Conservation (phyloP, 192 early-diverging fungal genomes). For the Coemansia javaensis region DNA sequence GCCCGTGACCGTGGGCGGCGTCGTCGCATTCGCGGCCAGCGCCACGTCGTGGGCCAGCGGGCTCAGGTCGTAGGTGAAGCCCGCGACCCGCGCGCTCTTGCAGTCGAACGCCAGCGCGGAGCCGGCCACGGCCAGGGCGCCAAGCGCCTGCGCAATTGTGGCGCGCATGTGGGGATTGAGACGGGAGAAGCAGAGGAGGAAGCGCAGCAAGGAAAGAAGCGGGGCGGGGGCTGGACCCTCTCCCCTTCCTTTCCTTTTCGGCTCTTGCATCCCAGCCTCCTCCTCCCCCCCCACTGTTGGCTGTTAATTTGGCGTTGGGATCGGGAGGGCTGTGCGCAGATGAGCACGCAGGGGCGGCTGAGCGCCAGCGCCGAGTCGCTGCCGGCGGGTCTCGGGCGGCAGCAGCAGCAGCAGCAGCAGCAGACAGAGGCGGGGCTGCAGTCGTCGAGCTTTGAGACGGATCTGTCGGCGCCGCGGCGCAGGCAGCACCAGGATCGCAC, state of each 20-base stretch:
- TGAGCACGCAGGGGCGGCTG: no score
- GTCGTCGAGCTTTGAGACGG: slow-evolving; percentile 37
- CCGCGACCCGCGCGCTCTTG: slow-evolving; percentile 34
- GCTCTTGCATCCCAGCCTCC: no score
- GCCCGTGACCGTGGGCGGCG: slow-evolving; percentile 39
- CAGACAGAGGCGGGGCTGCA: background rate
- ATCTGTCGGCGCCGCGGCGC: slow-evolving; percentile 33
- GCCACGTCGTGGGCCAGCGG: slow-evolving; percentile 18
- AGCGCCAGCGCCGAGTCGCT: no score
- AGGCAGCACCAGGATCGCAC: slow-evolving; percentile 21
- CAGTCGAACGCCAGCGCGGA: slow-evolving; percentile 38
- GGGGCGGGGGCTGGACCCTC: no score
- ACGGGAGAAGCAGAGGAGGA: no score
- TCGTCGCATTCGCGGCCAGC: slow-evolving; percentile 29
- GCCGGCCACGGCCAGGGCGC: background rate
- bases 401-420: slow-evolving; percentile 2
- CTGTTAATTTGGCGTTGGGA: no score
- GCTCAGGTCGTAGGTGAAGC: slow-evolving; percentile 37
- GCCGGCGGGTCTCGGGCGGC: background rate
- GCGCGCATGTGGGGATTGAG: slow-evolving; percentile 3
- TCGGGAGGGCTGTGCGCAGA: no score
- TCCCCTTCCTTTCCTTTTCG: no score
- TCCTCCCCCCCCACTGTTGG: no score
- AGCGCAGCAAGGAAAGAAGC: no score
- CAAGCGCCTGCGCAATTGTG: background rate